Evolutionary conservation across 2,329 filamentous ascomycete species (phyloP), one percentile per base, ranked within the genome.

Genomic region (Epichloe festucae): DNA sequence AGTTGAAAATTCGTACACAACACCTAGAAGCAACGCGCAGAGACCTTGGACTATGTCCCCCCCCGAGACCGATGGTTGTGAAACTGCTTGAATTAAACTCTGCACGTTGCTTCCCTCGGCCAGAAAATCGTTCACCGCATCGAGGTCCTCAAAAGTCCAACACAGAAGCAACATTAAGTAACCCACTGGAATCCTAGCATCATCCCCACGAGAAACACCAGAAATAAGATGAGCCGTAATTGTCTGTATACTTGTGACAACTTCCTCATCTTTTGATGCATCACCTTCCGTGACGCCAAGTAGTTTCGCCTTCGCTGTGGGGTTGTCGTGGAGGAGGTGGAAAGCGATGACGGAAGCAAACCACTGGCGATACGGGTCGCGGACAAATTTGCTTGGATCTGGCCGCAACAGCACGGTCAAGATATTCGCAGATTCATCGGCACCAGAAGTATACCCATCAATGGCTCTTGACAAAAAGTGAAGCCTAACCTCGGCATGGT

Each of bases 1-100:
- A 0, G 91, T 96, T 10, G 91, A 97, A 62, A 97, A 98, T 62
- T 98, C 93, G 64, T 97, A 98, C 4, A 93, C 77, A 19, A 94
- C 84, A 10, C 91, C 93, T 1, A 97, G 75, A 0, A 98, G 71
- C 63, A 89, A 82, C 15, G 89, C 85, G 63, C 86, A 89, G 12
- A 98, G 75, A 2, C 93, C 93, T 57, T 88, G 85, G 14, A 91
- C 75, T 35, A 95, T 72, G 19, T 79, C 73, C 53, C 82, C 31
- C 6, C 82, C 82, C 31, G 76, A 68, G 58, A 76, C 70, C 21
- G 58, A 55, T 54, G 83, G 79, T 56, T 83, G 83, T 19, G 75
- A 63, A 41, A 87, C 81, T 31, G 82, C 79, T 59, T 93, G 86
- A 14, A 93, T 81, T 35, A 96, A 73, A 44, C 83, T 86, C 62